A percentile compares a stretch with the other conserved stretches of the same genome.
These are phyloP conservation scores for Raphanus hybrid DNA, from an alignment of 441 rosid species.

Conservation along the genomic window DNA sequence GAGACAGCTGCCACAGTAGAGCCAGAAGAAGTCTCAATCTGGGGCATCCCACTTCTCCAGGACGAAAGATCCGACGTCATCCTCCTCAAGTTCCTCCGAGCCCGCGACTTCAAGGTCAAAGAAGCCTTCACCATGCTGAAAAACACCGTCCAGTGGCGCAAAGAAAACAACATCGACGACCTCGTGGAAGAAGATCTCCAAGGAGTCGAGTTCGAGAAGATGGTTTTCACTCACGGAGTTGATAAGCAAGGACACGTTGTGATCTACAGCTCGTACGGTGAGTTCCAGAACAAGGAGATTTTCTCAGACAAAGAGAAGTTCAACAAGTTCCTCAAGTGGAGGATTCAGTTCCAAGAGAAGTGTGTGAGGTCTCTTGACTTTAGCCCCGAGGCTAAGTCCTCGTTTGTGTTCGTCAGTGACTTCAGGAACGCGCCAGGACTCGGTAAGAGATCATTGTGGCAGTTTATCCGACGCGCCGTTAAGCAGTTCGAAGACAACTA, in stretches of 20 bases:
- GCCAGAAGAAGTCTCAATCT: slow-evolving; percentile 53
- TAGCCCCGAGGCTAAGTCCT: slow-evolving; percentile 52
- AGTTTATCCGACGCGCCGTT: slow-evolving; percentile 55
- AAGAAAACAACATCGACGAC: slow-evolving; percentile 53
- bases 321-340: slow-evolving; percentile 54
- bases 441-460: slow-evolving; percentile 53
- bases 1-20: slow-evolving; percentile 39
- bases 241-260: slow-evolving; percentile 58
- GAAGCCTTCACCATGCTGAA: slow-evolving; percentile 59
- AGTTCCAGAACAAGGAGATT: slow-evolving; percentile 56
- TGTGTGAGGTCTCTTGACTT: slow-evolving; percentile 57
- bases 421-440: slow-evolving; percentile 61
- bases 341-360: slow-evolving; percentile 61
- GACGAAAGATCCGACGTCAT: slow-evolving; percentile 57
- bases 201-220: slow-evolving; percentile 45
- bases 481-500: slow-evolving; percentile 62
- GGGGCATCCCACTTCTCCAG: slow-evolving; percentile 58
- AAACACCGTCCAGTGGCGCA: slow-evolving; percentile 58
- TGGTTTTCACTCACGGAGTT: slow-evolving; percentile 52
- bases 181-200: slow-evolving; percentile 38
- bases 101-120: slow-evolving; percentile 61
- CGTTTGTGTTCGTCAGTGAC: slow-evolving; percentile 58
- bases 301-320: slow-evolving; percentile 53
- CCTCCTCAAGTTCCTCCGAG: slow-evolving; percentile 60
- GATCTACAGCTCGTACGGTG: slow-evolving; percentile 56